Conservation (phyloP, 2,329 filamentous ascomycete genomes). For the Trichoderma atroviride region DNA sequence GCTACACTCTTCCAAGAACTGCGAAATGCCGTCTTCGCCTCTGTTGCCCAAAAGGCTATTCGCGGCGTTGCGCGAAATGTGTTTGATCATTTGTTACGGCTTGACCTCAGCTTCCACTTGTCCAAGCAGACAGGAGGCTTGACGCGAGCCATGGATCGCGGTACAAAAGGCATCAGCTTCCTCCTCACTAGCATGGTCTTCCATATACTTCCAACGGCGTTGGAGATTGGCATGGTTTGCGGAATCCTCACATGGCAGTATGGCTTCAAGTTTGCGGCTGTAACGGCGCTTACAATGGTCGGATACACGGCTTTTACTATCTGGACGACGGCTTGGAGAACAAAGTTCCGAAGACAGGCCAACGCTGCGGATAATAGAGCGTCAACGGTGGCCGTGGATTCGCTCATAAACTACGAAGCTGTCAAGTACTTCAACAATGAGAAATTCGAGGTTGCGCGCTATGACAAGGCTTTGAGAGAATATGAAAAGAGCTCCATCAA, state of each 20-base stretch:
- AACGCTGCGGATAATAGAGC: constrained; percentile 96
- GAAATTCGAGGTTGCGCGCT: constrained; percentile 86
- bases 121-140: constrained; percentile 92
- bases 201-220: constrained; percentile 87
- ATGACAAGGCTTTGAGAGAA: constrained; percentile 80
- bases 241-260: constrained; percentile 97
- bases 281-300: constrained; percentile 88
- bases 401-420: constrained; percentile 97
- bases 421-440: constrained; percentile 99
- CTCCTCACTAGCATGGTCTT: constrained; percentile 98
- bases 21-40: constrained; percentile 94
- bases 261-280: constrained; percentile 84
- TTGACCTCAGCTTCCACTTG: constrained; percentile 93
- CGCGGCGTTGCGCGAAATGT: constrained; percentile 88
- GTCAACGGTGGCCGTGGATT: constrained; percentile 93
- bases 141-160: constrained; percentile 91
- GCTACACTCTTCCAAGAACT: constrained; percentile 90
- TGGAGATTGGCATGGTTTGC: constrained; percentile 95
- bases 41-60: constrained; percentile 95
- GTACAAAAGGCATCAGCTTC: constrained; percentile 98
- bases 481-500: constrained; percentile 98
- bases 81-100: constrained; percentile 82
- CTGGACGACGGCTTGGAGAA: constrained; percentile 93
- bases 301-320: constrained; percentile 98
- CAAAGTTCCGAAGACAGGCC: constrained; percentile 90